Evolutionary conservation across 2,329 filamentous ascomycete genomes (phyloP).

Genomic region (Colletotrichum aenigma): DNA sequence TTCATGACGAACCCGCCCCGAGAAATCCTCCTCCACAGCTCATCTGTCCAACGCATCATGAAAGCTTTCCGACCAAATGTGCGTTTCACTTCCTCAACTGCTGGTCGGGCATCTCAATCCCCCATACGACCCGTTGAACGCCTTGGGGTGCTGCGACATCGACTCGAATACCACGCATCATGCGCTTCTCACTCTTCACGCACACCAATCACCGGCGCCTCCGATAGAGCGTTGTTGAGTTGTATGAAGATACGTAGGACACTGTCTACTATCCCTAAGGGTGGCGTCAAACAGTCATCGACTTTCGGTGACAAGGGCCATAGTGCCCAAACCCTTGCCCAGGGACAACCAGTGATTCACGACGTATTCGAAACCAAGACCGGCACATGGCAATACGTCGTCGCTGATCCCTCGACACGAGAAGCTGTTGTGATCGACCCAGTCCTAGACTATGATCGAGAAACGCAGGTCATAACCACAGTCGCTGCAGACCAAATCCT

Average conservation of each 20-base stretch:
- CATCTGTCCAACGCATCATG: neutral
- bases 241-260: neutral
- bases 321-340: neutral
- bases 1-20: neutral
- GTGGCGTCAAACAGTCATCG: neutral
- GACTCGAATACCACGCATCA: neutral
- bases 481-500: conserved; percentile 57
- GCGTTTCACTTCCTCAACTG: neutral
- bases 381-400: conserved; percentile 64
- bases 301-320: neutral
- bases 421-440: conserved; percentile 64
- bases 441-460: conserved; percentile 61
- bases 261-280: neutral
- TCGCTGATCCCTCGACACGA: conserved; percentile 55
- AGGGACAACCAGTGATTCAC: conserved; percentile 38
- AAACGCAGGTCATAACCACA: conserved; percentile 48
- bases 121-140: neutral
- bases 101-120: neutral
- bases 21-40: neutral
- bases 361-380: conserved; percentile 42
- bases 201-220: neutral
- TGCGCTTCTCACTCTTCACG: neutral
- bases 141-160: neutral
- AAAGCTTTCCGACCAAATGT: neutral
- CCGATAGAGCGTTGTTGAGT: neutral